Evolutionary conservation across 306 rosid species (phyloP).

Genomic region (Gastrolobium villosum): DNA sequence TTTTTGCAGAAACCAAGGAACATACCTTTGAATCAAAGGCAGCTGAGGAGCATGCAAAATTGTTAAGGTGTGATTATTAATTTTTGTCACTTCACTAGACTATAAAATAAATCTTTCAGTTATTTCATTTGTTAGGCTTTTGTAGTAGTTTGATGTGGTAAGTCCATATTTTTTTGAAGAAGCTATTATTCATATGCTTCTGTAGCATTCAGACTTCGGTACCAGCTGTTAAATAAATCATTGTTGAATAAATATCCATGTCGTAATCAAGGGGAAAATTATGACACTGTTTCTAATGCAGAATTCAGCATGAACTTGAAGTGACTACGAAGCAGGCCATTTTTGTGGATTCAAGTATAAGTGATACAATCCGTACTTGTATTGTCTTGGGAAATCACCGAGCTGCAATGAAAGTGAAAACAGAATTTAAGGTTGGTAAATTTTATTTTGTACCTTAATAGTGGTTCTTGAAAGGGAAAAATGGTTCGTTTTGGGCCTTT

Average conservation of each 20-base stretch:
- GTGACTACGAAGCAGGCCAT: slow-evolving; percentile 94
- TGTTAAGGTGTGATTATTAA: slow-evolving; percentile 70
- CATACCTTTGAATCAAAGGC: slow-evolving; percentile 90
- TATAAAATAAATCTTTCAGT: slow-evolving; percentile 23
- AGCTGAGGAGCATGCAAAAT: slow-evolving; percentile 96
- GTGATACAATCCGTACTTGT: slow-evolving; percentile 96
- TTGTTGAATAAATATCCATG: slow-evolving; percentile 40
- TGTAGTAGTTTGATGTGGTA: slow-evolving; percentile 33
- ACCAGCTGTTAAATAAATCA: slow-evolving; percentile 20
- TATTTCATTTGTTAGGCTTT: slow-evolving; percentile 40
- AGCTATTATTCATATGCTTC: slow-evolving; percentile 31
- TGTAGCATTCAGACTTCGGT: background rate
- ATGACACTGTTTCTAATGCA: slow-evolving; percentile 54
- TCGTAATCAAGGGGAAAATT: slow-evolving; percentile 5
- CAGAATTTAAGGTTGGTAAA: slow-evolving; percentile 89
- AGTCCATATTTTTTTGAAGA: slow-evolving; percentile 12
- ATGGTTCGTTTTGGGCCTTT: slow-evolving; percentile 38
- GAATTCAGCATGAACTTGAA: slow-evolving; percentile 93
- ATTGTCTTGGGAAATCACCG: slow-evolving; percentile 97
- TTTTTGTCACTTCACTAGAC: slow-evolving; percentile 28
- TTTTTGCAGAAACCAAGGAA: slow-evolving; percentile 91
- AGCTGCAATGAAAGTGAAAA: slow-evolving; percentile 90
- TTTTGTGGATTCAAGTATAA: slow-evolving; percentile 96
- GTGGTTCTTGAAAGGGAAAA: slow-evolving; percentile 32
- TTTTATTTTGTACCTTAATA: slow-evolving; percentile 13